Evolutionary conservation across 176 grass and related monocot genomes (phyloP), one percentile per base, ranked within the genome.

Genomic region (Eleusine coracana): DNA sequence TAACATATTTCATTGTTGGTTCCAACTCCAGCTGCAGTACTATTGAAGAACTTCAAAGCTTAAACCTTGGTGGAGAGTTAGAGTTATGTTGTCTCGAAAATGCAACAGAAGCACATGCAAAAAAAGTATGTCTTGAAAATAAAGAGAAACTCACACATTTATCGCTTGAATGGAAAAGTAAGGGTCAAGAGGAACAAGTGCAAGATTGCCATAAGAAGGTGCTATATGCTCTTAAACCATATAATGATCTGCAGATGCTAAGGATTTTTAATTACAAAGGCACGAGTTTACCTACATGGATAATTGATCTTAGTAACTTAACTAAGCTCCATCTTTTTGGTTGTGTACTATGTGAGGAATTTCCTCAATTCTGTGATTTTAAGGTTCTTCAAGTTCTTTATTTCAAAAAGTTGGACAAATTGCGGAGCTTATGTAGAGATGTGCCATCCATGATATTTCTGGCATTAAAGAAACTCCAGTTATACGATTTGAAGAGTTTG

Each of bases 181-280:
- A 46, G 7, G 44, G 8, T 6, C 8, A 10, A 9, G 8, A 44
- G 2, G 37, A 71, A 71, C 14, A 1, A 44, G 51, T 6, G 18
- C 14, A 2, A 71, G 34, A 44, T 70, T 23, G 40, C n/a, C 21
- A 81, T 5, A 27, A 1, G 37, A 71, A 71, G 15, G 67, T 71
- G 9, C 54, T 82, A 34, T 25, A 61, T 45, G 66, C 67, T 71
- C 79, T 81, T 9, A 61, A 60, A 60, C 79, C 79, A 14, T 67
- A 59, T 71, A 16, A 4, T 18, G 49, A 11, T 3, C 31, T 80
- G 12, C 0, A 18, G 66, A 40, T 54, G 10, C 37, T 82, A 72
- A 36, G 9, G 17, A 72, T 82, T 36, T 1, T 0, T 0, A 8
- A 13, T 0, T 82, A 72, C 18, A 48, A 50, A 56, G 11, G 65